A percentile compares a stretch with the other conserved stretches of the same genome.
Evolutionary conservation across 768 basidiomycete genomes (phyloP).

Genomic region (Naganishia vishniacii): DNA sequence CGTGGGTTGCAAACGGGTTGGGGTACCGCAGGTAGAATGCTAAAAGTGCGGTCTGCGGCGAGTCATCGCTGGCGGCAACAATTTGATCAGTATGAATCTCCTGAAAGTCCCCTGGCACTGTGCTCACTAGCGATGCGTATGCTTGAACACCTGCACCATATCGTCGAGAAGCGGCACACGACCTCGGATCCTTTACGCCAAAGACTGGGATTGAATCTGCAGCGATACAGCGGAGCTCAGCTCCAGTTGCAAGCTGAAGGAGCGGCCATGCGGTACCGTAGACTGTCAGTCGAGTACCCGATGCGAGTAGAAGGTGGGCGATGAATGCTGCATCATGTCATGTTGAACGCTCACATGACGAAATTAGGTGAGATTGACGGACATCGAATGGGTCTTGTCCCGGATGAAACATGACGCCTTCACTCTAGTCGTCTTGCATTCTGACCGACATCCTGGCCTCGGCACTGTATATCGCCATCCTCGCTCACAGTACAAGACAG

Average conservation of each 20-base stretch:
- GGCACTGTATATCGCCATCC: no score
- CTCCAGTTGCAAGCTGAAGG: neutral
- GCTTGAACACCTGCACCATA: conserved; percentile 29
- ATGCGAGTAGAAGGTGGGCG: no score
- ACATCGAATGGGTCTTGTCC: no score
- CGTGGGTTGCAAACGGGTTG: conserved; percentile 87
- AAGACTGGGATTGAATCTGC: neutral
- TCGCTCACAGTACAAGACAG: no score
- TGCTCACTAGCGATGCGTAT: conserved; percentile 27
- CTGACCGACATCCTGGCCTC: no score
- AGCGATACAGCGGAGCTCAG: conserved; percentile 12
- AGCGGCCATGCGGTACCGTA: conserved; percentile 9
- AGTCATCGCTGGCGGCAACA: conserved; percentile 59
- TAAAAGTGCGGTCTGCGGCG: conserved; percentile 84
- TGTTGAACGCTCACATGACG: no score
- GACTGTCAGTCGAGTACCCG: neutral
- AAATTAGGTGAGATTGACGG: no score
- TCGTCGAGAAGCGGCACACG: neutral
- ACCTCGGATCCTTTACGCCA: neutral
- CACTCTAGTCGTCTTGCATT: no score
- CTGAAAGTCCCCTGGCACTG: neutral
- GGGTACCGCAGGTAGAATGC: conserved; percentile 95
- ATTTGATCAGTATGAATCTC: neutral
- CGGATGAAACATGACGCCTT: neutral
- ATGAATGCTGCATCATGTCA: no score